phyloP scores from a whole-genome alignment of 805 yeast species.

The Yamadazyma philogaea region DNA sequence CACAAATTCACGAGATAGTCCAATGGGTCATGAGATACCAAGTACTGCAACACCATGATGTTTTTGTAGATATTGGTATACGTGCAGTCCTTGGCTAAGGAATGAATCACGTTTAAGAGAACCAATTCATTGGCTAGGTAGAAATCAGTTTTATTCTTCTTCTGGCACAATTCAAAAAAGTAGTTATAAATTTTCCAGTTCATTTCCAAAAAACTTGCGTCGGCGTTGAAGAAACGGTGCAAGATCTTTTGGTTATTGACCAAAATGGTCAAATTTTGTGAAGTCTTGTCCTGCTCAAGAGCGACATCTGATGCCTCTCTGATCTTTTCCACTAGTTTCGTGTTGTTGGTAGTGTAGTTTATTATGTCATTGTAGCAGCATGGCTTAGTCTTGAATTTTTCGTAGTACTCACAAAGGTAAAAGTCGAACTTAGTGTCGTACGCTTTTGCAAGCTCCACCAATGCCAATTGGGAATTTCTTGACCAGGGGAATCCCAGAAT shows the following conservation, averaged over 20 bases:
- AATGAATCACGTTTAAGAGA: constrained; percentile 46
- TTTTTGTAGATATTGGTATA: constrained; percentile 29
- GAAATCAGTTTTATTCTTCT: constrained; percentile 47
- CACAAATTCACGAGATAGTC: constrained; percentile 72
- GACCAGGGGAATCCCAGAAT: constrained; percentile 15
- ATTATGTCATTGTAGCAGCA: constrained; percentile 65
- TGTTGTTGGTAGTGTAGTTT: constrained; percentile 17
- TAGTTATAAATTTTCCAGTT: constrained; percentile 21
- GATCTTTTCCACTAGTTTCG: constrained; percentile 20
- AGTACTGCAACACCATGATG: constrained; percentile 56
- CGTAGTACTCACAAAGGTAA: constrained; percentile 43
- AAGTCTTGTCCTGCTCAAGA: constrained; percentile 3
- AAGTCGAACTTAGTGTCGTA: constrained; percentile 20
- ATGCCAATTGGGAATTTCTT: constrained; percentile 30
- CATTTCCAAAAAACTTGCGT: constrained; percentile 14
- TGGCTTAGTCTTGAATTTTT: constrained; percentile 49
- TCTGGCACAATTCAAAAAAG: constrained; percentile 16
- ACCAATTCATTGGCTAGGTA: constrained; percentile 67
- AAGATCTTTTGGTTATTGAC: constrained; percentile 51
- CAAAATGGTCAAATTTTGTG: constrained; percentile 19
- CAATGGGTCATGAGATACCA: constrained; percentile 55
- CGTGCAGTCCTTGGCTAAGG: constrained; percentile 19
- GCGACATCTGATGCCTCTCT: background rate
- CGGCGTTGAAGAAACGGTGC: constrained; percentile 19
- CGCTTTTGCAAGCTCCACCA: constrained; percentile 21